Evolutionary conservation across 1,139 yeast genomes (phyloP).

Genomic region (Waltiozyma sp.): DNA sequence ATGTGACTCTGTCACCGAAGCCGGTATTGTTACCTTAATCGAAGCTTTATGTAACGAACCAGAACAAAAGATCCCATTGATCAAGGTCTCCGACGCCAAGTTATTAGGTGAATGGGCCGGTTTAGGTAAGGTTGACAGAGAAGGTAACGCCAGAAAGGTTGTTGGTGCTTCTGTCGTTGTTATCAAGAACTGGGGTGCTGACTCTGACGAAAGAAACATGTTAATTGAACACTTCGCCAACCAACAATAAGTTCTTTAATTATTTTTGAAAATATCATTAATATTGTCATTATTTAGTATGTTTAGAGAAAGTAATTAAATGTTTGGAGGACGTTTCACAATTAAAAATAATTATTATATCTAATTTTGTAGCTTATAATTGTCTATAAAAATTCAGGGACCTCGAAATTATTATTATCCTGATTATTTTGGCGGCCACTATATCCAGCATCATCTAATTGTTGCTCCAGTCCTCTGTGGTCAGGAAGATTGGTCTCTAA

Average conservation of each 20-base stretch:
- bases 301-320: background rate
- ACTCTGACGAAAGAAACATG: slow-evolving; percentile 95
- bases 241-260: slow-evolving; percentile 28
- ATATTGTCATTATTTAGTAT: background rate
- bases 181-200: slow-evolving; percentile 99
- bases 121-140: slow-evolving; percentile 99
- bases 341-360: background rate
- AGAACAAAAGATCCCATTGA: slow-evolving; percentile 92
- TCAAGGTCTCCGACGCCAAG: slow-evolving; percentile 99
- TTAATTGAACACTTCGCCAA: slow-evolving; percentile 94
- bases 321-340: slow-evolving; percentile 1
- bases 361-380: background rate
- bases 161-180: slow-evolving; percentile 99
- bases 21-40: slow-evolving; percentile 90
- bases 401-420: slow-evolving; percentile 13
- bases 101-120: slow-evolving; percentile 99
- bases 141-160: slow-evolving; percentile 99
- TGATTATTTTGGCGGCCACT: slow-evolving; percentile 1
- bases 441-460: background rate
- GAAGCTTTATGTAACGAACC: slow-evolving; percentile 99
- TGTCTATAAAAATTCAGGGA: slow-evolving; percentile 21
- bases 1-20: slow-evolving; percentile 98
- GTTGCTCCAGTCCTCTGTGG: background rate
- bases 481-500: background rate
- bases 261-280: background rate